These are phyloP conservation scores for Solanum sparsipilum DNA, from an alignment of 257 asterid genomes.

Conservation along the genomic window DNA sequence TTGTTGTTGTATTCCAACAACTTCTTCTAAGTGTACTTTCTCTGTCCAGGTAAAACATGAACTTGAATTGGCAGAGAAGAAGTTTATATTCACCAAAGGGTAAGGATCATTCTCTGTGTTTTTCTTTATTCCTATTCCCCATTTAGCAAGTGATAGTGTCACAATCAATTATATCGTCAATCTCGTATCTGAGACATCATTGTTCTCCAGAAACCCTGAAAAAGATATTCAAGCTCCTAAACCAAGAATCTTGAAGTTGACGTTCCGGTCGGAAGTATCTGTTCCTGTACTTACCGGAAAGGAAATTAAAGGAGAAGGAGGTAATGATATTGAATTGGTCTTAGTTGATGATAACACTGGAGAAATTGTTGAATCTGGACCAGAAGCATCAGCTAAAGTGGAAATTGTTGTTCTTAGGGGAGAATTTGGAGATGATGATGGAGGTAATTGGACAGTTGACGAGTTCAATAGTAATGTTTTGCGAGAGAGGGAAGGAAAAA, in stretches of 20 bases:
- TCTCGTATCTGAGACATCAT: not conserved
- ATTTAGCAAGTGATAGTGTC: not conserved
- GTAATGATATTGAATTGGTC: conserved; percentile 10
- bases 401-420: conserved; percentile 28
- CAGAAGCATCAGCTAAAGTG: conserved; percentile 29
- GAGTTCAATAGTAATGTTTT: conserved; percentile 15
- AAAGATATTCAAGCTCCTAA: not conserved
- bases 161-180: not conserved
- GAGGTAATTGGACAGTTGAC: conserved; percentile 17
- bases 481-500: conserved; percentile 15
- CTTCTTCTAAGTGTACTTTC: not conserved
- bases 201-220: conserved; percentile 10
- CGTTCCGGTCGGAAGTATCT: conserved; percentile 19
- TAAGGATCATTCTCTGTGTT: not conserved
- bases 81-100: conserved; percentile 2
- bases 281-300: conserved; percentile 19
- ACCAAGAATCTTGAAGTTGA: conserved; percentile 21
- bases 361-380: conserved; percentile 16
- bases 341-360: conserved; percentile 25
- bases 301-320: conserved; percentile 30
- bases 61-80: conserved; percentile 1
- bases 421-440: conserved; percentile 3
- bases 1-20: not conserved
- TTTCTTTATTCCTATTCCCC: not conserved
- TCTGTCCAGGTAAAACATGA: conserved; percentile 8